Percentiles rank a stretch among this genome's conserved stretches.
Conservation (phyloP, 768 basidiomycete species). For the Trametes maxima region DNA sequence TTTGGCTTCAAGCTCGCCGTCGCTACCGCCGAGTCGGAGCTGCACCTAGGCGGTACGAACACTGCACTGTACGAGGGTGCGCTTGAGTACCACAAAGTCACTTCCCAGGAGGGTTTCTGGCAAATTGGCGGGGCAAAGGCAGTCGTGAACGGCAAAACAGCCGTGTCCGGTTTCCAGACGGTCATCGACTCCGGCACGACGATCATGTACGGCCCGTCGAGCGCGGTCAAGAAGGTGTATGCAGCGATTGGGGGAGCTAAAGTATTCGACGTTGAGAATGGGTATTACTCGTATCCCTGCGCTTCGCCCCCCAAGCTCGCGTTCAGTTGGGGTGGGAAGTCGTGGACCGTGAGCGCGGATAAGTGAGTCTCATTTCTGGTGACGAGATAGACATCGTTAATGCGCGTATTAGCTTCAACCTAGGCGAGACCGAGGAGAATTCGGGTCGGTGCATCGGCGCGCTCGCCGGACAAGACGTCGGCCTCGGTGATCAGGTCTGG, state of each 20-base stretch:
- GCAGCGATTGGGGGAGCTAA: conserved; percentile 21
- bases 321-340: conserved; percentile 23
- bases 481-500: conserved; percentile 20
- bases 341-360: conserved; percentile 10
- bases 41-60: conserved; percentile 41
- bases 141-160: conserved; percentile 13
- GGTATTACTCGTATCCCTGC: conserved; percentile 27
- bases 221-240: conserved; percentile 26
- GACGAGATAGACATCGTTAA: background rate
- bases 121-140: conserved; percentile 14
- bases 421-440: conserved; percentile 28
- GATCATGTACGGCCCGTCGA: conserved; percentile 29
- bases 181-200: conserved; percentile 35
- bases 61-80: conserved; percentile 34
- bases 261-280: conserved; percentile 16
- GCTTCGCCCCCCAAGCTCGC: conserved; percentile 5
- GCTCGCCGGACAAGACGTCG: conserved; percentile 23
- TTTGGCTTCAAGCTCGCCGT: conserved; percentile 33
- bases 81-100: conserved; percentile 29
- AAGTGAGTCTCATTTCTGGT: background rate
- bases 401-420: conserved; percentile 27
- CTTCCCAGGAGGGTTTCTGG: conserved; percentile 19
- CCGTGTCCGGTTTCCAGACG: conserved; percentile 15
- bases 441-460: conserved; percentile 26
- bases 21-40: conserved; percentile 26